Conservation (phyloP, 116 monocot genomes). For the Trichopus zeylanicus region DNA sequence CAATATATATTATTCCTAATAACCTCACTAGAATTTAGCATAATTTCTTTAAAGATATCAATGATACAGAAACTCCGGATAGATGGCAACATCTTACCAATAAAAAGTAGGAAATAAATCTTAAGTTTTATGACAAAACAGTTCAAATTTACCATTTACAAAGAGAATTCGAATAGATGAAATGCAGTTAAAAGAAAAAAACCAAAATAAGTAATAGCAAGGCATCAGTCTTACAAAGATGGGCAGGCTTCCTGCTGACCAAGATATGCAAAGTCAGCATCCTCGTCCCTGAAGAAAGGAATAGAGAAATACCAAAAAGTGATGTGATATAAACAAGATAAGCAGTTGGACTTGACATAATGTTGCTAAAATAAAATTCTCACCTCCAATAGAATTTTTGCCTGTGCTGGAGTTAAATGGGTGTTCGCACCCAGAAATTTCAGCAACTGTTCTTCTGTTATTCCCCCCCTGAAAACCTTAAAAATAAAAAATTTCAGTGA, state of each 20-base stretch:
- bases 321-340: neutral
- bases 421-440: constrained; percentile 95
- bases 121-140: no score
- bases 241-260: constrained; percentile 69
- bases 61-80: no score
- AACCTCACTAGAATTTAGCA: no score
- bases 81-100: no score
- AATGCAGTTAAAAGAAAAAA: no score
- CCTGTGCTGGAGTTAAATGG: constrained; percentile 50
- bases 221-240: constrained; percentile 46
- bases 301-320: no score
- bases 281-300: constrained; percentile 56
- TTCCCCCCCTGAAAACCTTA: constrained; percentile 86
- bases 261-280: constrained; percentile 73
- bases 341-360: constrained; percentile 4
- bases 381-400: constrained; percentile 83
- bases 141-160: no score
- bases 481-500: constrained; percentile 26
- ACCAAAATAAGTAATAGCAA: neutral
- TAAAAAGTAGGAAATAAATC: no score
- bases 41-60: no score
- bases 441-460: constrained; percentile 92
- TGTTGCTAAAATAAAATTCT: constrained; percentile 1
- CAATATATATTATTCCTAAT: no score
- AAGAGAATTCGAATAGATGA: no score